Evolutionary conservation across 331 rosid genomes (phyloP).

Genomic region (Cydonia oblonga): DNA sequence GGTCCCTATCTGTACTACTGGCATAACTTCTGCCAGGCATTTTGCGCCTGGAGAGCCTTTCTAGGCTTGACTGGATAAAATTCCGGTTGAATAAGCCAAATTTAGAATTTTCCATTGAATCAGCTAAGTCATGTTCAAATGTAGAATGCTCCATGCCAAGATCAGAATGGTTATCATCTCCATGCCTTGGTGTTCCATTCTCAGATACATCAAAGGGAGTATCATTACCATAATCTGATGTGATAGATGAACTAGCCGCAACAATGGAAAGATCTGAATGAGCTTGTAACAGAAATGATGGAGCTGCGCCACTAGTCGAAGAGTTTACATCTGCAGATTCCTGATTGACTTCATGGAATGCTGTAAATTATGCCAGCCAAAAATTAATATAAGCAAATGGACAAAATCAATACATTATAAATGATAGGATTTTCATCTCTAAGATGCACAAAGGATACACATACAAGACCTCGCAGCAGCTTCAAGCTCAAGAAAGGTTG

Average conservation of each 20-base stretch:
- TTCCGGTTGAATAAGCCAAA: constrained; percentile 27
- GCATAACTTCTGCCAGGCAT: neutral
- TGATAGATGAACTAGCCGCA: constrained; percentile 31
- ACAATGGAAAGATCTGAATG: constrained; percentile 30
- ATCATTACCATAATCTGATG: constrained; percentile 48
- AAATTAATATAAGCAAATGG: neutral
- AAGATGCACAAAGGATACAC: constrained; percentile 26
- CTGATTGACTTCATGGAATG: constrained; percentile 39
- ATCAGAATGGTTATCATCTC: constrained; percentile 26
- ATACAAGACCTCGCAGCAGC: constrained; percentile 88
- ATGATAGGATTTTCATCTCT: neutral
- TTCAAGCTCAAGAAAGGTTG: constrained; percentile 87
- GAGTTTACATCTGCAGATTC: constrained; percentile 34
- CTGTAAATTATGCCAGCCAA: constrained; percentile 30
- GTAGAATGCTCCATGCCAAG: constrained; percentile 26
- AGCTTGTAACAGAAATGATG: constrained; percentile 26
- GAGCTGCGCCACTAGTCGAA: constrained; percentile 25
- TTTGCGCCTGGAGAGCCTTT: constrained; percentile 18
- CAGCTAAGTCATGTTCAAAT: constrained; percentile 23
- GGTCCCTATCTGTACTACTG: constrained; percentile 17
- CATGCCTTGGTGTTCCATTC: constrained; percentile 41
- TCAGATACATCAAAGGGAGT: constrained; percentile 48
- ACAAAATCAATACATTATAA: neutral
- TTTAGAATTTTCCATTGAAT: constrained; percentile 20
- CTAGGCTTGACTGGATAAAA: constrained; percentile 16